Conservation (phyloP, 2,329 filamentous ascomycete genomes). For the Diaporthe citriasiana region DNA sequence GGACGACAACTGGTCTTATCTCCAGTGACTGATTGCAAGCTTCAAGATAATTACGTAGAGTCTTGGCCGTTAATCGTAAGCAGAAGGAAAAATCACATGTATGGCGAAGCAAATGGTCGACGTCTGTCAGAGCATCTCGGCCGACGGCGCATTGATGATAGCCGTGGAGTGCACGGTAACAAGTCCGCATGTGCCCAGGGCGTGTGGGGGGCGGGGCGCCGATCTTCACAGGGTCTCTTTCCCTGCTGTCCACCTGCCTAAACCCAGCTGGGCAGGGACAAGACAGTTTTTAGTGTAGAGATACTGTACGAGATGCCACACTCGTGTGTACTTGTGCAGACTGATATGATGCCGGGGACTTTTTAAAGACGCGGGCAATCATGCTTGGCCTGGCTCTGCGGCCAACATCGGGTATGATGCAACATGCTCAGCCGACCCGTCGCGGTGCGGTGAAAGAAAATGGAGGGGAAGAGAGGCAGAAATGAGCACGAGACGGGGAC, state of each 20-base stretch:
- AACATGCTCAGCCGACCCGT: constrained; percentile 3
- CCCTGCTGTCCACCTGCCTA: neutral
- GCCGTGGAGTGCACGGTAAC: constrained; percentile 12
- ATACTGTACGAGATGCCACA: neutral
- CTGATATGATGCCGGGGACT: neutral
- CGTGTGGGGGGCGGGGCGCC: constrained; percentile 30
- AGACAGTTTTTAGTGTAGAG: neutral
- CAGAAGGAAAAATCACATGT: constrained; percentile 7
- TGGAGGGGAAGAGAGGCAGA: neutral
- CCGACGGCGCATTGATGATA: constrained; percentile 19
- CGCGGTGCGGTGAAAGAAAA: neutral
- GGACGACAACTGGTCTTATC: neutral
- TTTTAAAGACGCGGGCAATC: constrained; percentile 1
- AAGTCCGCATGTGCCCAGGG: constrained; percentile 7
- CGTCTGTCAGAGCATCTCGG: constrained; percentile 12
- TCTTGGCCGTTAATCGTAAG: neutral
- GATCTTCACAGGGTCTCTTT: constrained; percentile 26
- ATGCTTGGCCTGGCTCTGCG: neutral
- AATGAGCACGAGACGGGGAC: constrained; percentile 24
- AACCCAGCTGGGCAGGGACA: constrained; percentile 11
- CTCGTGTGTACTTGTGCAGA: neutral
- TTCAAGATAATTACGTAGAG: neutral
- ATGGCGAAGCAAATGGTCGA: neutral
- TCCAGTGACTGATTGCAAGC: neutral
- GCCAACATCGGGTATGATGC: neutral